Conservation (phyloP, 2,329 filamentous ascomycete genomes). For the Colletotrichum sp. region DNA sequence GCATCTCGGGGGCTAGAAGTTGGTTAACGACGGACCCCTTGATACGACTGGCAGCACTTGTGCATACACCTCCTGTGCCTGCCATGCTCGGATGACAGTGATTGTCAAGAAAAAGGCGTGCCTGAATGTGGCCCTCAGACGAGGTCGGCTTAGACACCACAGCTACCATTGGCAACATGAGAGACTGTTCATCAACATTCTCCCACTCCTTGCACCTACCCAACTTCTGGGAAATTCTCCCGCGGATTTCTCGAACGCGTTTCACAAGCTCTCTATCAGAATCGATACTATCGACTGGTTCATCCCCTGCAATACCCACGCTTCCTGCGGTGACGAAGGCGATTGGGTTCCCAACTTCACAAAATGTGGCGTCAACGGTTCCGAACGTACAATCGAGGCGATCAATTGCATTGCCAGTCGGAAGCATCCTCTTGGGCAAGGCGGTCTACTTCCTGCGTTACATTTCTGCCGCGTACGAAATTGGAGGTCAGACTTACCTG, state of each 20-base stretch:
- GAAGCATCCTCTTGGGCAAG: neutral
- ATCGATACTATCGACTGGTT: neutral
- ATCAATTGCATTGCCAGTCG: neutral
- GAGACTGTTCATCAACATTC: neutral
- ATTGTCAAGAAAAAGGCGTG: neutral
- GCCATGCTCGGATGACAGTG: neutral
- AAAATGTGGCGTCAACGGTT: neutral
- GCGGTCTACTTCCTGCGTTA: neutral
- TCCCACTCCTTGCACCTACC: neutral
- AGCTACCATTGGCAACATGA: neutral
- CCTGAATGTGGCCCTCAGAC: neutral
- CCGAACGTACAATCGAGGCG: neutral
- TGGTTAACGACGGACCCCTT: neutral
- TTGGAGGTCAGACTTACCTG: neutral
- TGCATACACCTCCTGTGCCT: neutral
- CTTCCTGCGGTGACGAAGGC: neutral
- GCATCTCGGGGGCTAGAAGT: neutral
- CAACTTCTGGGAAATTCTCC: neutral
- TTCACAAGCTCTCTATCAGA: neutral
- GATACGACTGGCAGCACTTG: neutral
- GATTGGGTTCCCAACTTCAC: neutral
- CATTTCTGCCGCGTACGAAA: neutral
- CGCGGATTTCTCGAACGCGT: neutral
- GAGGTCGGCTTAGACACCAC: neutral
- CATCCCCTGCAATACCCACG: neutral